Conservation (phyloP, 1,284 basidiomycete genomes). For the Anthracocystis walkeri region DNA sequence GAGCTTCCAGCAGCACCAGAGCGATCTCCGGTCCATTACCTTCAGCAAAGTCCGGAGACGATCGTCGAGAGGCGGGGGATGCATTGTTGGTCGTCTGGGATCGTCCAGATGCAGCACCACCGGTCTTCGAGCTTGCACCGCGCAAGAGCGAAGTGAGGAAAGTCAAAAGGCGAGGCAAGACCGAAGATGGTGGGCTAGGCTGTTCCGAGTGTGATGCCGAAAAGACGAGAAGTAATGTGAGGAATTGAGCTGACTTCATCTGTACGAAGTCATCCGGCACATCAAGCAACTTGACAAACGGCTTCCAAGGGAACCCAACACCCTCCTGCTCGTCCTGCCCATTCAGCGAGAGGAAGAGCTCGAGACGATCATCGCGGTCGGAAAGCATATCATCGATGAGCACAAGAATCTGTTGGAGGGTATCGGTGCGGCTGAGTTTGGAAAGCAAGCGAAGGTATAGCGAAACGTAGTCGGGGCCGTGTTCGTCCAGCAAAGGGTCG, state of each 20-base stretch:
- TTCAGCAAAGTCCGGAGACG: constrained; percentile 60
- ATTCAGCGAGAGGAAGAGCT: constrained; percentile 64
- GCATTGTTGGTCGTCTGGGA: constrained; percentile 5
- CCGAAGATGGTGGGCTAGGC: constrained; percentile 36
- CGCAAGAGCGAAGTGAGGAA: constrained; percentile 49
- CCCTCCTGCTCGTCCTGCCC: constrained; percentile 51
- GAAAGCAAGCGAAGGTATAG: constrained; percentile 91
- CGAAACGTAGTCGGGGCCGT: constrained; percentile 77
- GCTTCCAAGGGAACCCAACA: constrained; percentile 84
- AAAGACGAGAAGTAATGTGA: constrained; percentile 80
- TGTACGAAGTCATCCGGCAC: constrained; percentile 93
- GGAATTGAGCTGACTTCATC: constrained; percentile 86
- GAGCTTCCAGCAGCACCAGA: constrained; percentile 86
- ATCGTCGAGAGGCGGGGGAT: constrained; percentile 34
- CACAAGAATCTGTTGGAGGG: constrained; percentile 91
- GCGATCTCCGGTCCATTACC: constrained; percentile 85
- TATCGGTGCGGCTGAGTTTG: constrained; percentile 91
- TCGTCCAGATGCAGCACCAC: constrained; percentile 8
- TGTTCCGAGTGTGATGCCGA: constrained; percentile 39
- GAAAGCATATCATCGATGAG: constrained; percentile 89
- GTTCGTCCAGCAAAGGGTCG: constrained; percentile 75
- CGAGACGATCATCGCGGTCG: constrained; percentile 72
- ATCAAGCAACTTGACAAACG: constrained; percentile 83
- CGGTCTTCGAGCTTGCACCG: constrained; percentile 36
- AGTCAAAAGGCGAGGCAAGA: constrained; percentile 42